These are phyloP conservation scores for Ganoderma meredithae DNA, from an alignment of 1,284 basidiomycete species.

Conservation along the genomic window DNA sequence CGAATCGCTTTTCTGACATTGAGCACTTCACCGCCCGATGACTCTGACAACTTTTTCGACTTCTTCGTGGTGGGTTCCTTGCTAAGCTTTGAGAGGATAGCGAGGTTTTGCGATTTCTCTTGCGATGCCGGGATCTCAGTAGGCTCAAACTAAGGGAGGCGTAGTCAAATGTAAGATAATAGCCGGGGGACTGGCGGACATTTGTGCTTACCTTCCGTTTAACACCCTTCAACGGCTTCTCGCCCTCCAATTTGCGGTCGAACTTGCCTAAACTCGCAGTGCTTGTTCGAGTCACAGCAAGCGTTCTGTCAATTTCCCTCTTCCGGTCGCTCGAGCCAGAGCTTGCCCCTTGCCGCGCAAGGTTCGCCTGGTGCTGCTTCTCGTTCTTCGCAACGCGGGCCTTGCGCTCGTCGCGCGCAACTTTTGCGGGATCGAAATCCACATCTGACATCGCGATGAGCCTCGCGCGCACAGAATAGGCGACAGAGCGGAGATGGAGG, in stretches of 20 bases:
- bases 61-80: slow-evolving; percentile 52
- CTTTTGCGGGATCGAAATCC: slow-evolving; percentile 82
- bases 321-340: slow-evolving; percentile 60
- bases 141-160: slow-evolving; percentile 73
- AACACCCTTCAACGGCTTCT: slow-evolving; percentile 86
- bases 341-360: slow-evolving; percentile 58
- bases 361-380: slow-evolving; percentile 81
- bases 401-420: slow-evolving; percentile 81
- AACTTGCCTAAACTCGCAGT: slow-evolving; percentile 96
- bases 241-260: slow-evolving; percentile 89
- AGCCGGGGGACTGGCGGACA: no score
- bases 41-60: slow-evolving; percentile 65
- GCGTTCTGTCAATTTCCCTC: slow-evolving; percentile 76
- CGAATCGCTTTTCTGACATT: slow-evolving; percentile 91
- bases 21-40: slow-evolving; percentile 58
- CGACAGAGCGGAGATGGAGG: background rate
- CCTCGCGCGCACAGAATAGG: background rate
- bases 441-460: slow-evolving; percentile 53
- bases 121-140: slow-evolving; percentile 68
- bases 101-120: slow-evolving; percentile 81
- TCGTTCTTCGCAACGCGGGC: slow-evolving; percentile 87
- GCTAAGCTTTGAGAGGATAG: slow-evolving; percentile 81
- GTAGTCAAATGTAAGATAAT: background rate
- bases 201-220: slow-evolving; percentile 84
- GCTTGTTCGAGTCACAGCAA: slow-evolving; percentile 82